These are phyloP conservation scores for Xylaria sp. DNA, from an alignment of 2,329 filamentous ascomycete species.

Conservation along the genomic window DNA sequence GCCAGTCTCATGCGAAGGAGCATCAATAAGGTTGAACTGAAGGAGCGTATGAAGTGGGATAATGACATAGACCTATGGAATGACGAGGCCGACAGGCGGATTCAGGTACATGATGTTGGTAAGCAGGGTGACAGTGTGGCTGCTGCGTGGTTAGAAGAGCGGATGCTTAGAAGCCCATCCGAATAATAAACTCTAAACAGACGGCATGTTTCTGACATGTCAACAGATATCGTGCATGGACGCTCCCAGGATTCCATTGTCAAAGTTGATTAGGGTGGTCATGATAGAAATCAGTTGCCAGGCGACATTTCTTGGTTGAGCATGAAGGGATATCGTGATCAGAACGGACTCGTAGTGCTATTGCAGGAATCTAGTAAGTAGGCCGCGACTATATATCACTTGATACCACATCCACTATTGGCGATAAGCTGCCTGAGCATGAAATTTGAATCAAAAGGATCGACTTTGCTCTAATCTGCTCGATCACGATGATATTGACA, in stretches of 20 bases:
- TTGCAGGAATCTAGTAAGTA: background rate
- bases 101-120: slow-evolving; percentile 55
- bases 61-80: slow-evolving; percentile 51
- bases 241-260: background rate
- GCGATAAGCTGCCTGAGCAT: no score
- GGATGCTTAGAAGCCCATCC: slow-evolving; percentile 5
- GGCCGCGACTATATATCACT: background rate
- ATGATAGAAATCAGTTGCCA: no score
- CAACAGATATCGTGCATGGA: background rate
- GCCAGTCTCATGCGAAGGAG: slow-evolving; percentile 61
- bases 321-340: no score
- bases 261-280: background rate
- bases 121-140: slow-evolving; percentile 42
- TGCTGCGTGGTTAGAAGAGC: slow-evolving; percentile 44
- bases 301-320: background rate
- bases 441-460: no score
- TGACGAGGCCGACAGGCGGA: slow-evolving; percentile 52
- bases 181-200: background rate
- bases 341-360: no score
- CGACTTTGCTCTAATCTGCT: no score
- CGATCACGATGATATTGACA: no score
- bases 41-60: slow-evolving; percentile 57
- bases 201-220: background rate
- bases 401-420: no score
- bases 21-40: slow-evolving; percentile 59